phyloP scores from a whole-genome alignment of 1,139 yeast genomes.

The Taphrina deformans region DNA sequence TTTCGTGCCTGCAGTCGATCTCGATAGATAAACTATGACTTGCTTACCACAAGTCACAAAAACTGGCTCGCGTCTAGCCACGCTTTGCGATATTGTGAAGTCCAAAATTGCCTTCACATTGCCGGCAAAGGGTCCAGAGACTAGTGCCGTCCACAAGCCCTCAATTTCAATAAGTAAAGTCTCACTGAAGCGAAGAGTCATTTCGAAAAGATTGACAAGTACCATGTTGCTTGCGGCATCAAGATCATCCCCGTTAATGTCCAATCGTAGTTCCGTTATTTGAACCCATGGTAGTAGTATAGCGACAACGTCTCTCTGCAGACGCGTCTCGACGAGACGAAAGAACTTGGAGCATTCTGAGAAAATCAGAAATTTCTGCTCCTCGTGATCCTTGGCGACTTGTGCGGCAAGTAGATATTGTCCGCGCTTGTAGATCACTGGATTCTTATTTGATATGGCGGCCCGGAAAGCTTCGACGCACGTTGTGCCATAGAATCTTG shows the following conservation, averaged over 20 bases:
- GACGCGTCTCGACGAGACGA: conserved; percentile 58
- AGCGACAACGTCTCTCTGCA: conserved; percentile 74
- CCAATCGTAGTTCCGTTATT: conserved; percentile 62
- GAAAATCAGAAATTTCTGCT: conserved; percentile 60
- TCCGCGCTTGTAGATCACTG: conserved; percentile 75
- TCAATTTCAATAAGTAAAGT: conserved; percentile 81
- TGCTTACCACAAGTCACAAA: conserved; percentile 81
- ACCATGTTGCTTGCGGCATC: conserved; percentile 60
- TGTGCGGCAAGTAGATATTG: conserved; percentile 66
- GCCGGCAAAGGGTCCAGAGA: conserved; percentile 62
- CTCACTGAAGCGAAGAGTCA: conserved; percentile 74
- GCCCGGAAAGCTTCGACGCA: conserved; percentile 57
- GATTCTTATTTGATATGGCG: conserved; percentile 63
- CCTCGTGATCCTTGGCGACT: conserved; percentile 60
- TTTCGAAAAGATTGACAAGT: conserved; percentile 74
- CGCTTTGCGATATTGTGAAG: conserved; percentile 66
- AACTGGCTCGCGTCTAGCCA: conserved; percentile 67
- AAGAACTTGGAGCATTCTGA: conserved; percentile 74
- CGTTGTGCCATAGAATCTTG: conserved; percentile 53
- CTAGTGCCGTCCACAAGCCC: conserved; percentile 91
- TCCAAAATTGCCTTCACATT: conserved; percentile 74
- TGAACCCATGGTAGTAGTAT: conserved; percentile 89
- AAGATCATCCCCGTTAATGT: conserved; percentile 54
- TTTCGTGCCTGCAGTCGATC: conserved; percentile 58
- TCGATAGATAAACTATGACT: conserved; percentile 70